Evolutionary conservation across 768 basidiomycete species (phyloP).

Genomic region (Mycena kentingensis): DNA sequence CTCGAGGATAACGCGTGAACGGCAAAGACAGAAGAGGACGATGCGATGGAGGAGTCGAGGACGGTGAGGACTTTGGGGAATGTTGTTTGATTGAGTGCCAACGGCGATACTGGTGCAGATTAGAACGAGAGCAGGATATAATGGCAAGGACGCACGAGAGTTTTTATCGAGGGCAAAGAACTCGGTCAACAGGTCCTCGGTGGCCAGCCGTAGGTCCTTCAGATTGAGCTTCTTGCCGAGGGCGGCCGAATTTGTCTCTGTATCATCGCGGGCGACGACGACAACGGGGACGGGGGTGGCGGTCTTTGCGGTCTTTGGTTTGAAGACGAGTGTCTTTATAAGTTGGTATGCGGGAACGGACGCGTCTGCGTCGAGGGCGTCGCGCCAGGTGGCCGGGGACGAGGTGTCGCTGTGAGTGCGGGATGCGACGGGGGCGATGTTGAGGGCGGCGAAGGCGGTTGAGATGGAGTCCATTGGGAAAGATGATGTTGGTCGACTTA

Average conservation of each 20-base stretch:
- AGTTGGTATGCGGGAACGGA: constrained; percentile 57
- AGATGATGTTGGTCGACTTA: constrained; percentile 22
- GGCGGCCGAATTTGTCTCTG: constrained; percentile 77
- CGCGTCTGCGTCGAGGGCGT: constrained; percentile 57
- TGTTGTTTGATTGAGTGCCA: constrained; percentile 64
- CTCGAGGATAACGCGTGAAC: constrained; percentile 73
- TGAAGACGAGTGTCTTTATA: constrained; percentile 90
- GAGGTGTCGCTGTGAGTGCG: constrained; percentile 64
- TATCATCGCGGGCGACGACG: constrained; percentile 81
- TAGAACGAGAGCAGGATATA: constrained; percentile 11
- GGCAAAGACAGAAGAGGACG: constrained; percentile 67
- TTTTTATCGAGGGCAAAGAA: constrained; percentile 86
- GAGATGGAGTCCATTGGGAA: constrained; percentile 40
- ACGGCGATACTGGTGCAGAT: constrained; percentile 66
- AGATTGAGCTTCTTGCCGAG: constrained; percentile 79
- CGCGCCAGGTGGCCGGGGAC: constrained; percentile 78
- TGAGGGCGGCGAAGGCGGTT: constrained; percentile 50
- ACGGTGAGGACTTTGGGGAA: constrained; percentile 76
- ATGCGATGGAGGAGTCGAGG: constrained; percentile 77
- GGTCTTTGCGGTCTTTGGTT: constrained; percentile 93
- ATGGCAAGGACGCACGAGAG: constrained; percentile 60
- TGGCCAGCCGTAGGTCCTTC: constrained; percentile 86
- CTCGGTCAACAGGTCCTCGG: constrained; percentile 82
- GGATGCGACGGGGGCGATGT: constrained; percentile 56
- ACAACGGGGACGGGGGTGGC: constrained; percentile 84